phyloP scores from a whole-genome alignment of 768 basidiomycete species.

The Boletus rubescentipes region DNA sequence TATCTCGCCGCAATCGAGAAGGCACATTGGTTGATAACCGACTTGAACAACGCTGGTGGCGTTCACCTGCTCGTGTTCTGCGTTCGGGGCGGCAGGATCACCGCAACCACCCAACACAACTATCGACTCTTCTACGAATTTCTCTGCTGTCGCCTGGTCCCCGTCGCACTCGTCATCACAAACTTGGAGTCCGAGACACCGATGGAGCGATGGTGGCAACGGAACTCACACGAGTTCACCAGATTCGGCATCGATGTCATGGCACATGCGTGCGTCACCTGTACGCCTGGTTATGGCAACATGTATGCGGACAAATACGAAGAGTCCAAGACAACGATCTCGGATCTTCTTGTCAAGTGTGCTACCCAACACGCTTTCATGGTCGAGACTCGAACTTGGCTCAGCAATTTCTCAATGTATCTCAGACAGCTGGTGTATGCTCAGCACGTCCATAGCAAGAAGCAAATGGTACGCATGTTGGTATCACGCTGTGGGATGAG shows the following conservation, averaged over 20 bases:
- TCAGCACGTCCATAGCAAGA: conserved; percentile 20
- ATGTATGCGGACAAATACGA: conserved; percentile 36
- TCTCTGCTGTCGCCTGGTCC: conserved; percentile 38
- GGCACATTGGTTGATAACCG: conserved; percentile 32
- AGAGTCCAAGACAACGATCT: conserved; percentile 32
- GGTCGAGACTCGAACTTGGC: conserved; percentile 25
- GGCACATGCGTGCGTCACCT: conserved; percentile 33
- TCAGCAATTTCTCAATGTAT: conserved; percentile 24
- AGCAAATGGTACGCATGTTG: conserved; percentile 28
- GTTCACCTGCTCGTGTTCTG: conserved; percentile 40
- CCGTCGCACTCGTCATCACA: conserved; percentile 40
- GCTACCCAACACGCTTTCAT: conserved; percentile 17
- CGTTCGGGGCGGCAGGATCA: conserved; percentile 38
- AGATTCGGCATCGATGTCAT: conserved; percentile 20
- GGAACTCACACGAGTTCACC: conserved; percentile 27
- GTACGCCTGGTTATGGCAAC: conserved; percentile 31
- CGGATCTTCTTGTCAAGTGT: conserved; percentile 24
- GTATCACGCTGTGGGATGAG: conserved; percentile 26
- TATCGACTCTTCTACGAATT: conserved; percentile 39
- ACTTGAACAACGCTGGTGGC: conserved; percentile 29
- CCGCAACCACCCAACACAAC: conserved; percentile 34
- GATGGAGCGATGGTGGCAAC: conserved; percentile 37
- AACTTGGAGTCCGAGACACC: conserved; percentile 36
- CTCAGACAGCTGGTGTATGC: conserved; percentile 23
- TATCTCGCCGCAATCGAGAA: conserved; percentile 29